phyloP scores from a whole-genome alignment of 768 basidiomycete genomes.

The Leucocoprinus birnbaumii region DNA sequence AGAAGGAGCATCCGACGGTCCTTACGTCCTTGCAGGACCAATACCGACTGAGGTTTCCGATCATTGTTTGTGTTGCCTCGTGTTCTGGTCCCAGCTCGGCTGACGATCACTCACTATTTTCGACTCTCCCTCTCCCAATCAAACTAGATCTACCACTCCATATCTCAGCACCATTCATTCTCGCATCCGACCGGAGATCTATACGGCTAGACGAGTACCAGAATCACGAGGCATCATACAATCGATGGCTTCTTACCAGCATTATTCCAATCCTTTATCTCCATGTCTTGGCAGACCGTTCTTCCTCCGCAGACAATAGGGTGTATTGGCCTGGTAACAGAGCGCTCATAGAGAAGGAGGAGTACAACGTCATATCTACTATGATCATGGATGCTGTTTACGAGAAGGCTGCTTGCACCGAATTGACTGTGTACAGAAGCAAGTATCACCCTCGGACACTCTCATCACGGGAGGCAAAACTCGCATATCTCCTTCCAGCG shows the following conservation, averaged over 20 bases:
- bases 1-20: conserved; percentile 3
- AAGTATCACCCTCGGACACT: conserved; percentile 17
- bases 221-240: conserved; percentile 33
- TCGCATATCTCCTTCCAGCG: neutral
- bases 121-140: conserved; percentile 40
- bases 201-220: conserved; percentile 37
- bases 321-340: conserved; percentile 34
- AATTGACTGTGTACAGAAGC: neutral
- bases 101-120: conserved; percentile 31
- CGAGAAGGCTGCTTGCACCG: neutral
- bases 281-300: conserved; percentile 30
- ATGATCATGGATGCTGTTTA: conserved; percentile 6
- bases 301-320: conserved; percentile 16
- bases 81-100: conserved; percentile 2
- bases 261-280: conserved; percentile 36
- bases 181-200: conserved; percentile 42
- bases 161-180: conserved; percentile 42
- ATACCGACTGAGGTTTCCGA: conserved; percentile 26
- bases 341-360: conserved; percentile 14
- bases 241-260: conserved; percentile 37
- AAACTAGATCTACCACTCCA: conserved; percentile 40
- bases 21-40: conserved; percentile 5
- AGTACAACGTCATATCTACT: conserved; percentile 14
- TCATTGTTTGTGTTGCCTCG: conserved; percentile 30
- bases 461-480: neutral